Conservation (phyloP, 176 grass and related monocot species). For the Zea luxurians region DNA sequence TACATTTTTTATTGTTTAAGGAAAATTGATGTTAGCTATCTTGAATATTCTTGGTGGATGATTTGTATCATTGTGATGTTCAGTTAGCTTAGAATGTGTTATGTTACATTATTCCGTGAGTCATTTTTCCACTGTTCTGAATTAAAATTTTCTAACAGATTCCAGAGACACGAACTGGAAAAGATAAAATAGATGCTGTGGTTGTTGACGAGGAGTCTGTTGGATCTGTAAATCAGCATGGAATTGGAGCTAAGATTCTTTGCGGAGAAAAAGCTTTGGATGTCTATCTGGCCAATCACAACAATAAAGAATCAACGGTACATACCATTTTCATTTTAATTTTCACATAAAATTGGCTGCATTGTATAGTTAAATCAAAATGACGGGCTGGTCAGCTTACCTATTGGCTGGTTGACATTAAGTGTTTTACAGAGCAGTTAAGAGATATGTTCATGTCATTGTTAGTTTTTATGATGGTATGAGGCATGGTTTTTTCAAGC, state of each 20-base stretch:
- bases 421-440: not conserved
- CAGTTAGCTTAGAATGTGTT: not conserved
- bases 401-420: not conserved
- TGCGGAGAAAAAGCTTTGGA: slow-evolving; percentile 58
- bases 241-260: slow-evolving; percentile 68
- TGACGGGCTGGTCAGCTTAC: not conserved
- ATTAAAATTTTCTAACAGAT: slow-evolving; percentile 38
- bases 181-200: slow-evolving; percentile 72
- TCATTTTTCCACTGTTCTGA: not conserved
- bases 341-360: not conserved
- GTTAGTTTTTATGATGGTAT: not conserved
- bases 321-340: not conserved
- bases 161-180: slow-evolving; percentile 49
- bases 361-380: slow-evolving; percentile 4
- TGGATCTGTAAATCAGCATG: slow-evolving; percentile 44
- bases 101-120: not conserved
- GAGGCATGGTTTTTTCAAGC: not conserved
- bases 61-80: not conserved
- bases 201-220: slow-evolving; percentile 64
- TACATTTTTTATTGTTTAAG: not conserved
- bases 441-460: not conserved
- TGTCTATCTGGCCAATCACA: slow-evolving; percentile 43
- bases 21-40: not conserved
- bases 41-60: not conserved
- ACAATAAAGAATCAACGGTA: slow-evolving; percentile 37